phyloP scores from a whole-genome alignment of 805 yeast genomes.

The Lipomyces sp. region DNA sequence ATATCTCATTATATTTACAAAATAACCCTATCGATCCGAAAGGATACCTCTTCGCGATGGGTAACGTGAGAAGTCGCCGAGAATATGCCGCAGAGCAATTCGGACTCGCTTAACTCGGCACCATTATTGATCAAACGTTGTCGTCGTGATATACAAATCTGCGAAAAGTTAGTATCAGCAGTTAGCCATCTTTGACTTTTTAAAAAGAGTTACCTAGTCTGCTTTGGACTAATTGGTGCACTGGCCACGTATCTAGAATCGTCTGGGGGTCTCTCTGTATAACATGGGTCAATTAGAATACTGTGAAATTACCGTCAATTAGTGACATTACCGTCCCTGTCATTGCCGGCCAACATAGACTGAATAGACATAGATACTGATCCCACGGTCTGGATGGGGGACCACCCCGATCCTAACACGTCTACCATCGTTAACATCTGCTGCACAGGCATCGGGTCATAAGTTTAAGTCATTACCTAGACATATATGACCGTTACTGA shows the following conservation, averaged over 20 bases:
- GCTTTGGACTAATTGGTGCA: slow-evolving; percentile 65
- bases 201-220: slow-evolving; percentile 38
- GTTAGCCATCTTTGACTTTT: neutral
- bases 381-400: slow-evolving; percentile 59
- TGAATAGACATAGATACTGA: slow-evolving; percentile 59
- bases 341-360: slow-evolving; percentile 63
- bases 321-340: slow-evolving; percentile 39
- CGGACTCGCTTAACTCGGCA: neutral
- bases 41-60: neutral
- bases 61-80: neutral
- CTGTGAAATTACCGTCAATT: neutral
- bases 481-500: slow-evolving; percentile 73
- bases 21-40: neutral
- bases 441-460: neutral
- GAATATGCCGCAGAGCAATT: neutral
- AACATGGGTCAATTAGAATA: slow-evolving; percentile 9
- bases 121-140: slow-evolving; percentile 35
- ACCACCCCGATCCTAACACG: slow-evolving; percentile 67
- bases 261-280: slow-evolving; percentile 59
- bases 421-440: slow-evolving; percentile 41
- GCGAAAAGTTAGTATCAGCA: slow-evolving; percentile 25
- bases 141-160: slow-evolving; percentile 68
- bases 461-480: slow-evolving; percentile 44
- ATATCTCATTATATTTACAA: neutral
- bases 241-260: slow-evolving; percentile 54